phyloP scores from a whole-genome alignment of 2,329 filamentous ascomycete genomes.

The Laburnicola sp. region DNA sequence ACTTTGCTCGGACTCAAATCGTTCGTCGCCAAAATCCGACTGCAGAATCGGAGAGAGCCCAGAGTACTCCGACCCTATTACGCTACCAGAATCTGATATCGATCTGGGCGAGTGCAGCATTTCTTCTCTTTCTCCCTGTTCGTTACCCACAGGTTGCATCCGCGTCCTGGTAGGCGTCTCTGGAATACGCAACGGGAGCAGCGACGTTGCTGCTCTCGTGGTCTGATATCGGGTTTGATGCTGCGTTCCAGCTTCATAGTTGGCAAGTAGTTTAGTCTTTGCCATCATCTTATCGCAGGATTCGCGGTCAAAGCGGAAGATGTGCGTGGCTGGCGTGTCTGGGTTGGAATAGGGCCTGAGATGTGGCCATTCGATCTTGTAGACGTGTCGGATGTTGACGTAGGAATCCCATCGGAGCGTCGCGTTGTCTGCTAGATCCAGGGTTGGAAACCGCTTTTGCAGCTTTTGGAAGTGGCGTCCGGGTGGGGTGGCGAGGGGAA shows the following conservation, averaged over 20 bases:
- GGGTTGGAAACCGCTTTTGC: slow-evolving; percentile 35
- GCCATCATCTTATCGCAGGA: slow-evolving; percentile 31
- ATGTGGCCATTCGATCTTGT: slow-evolving; percentile 36
- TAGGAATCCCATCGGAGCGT: slow-evolving; percentile 38
- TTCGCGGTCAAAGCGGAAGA: slow-evolving; percentile 30
- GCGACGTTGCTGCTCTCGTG: neutral
- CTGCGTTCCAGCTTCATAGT: slow-evolving; percentile 33
- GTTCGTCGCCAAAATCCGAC: slow-evolving; percentile 19
- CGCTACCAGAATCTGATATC: slow-evolving; percentile 7
- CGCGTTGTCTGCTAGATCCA: slow-evolving; percentile 26
- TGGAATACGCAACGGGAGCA: neutral
- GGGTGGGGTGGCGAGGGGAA: slow-evolving; percentile 37
- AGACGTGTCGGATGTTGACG: slow-evolving; percentile 41
- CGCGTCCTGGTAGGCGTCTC: slow-evolving; percentile 1
- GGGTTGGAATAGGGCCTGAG: slow-evolving; percentile 34
- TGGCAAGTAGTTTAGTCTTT: slow-evolving; percentile 31
- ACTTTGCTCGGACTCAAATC: slow-evolving; percentile 2
- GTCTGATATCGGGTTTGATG: neutral
- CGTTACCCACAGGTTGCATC: neutral
- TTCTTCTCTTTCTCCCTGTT: neutral
- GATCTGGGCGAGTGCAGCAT: slow-evolving; percentile 10
- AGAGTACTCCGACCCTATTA: slow-evolving; percentile 10
- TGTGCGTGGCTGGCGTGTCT: slow-evolving; percentile 18
- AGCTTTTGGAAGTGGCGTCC: slow-evolving; percentile 38
- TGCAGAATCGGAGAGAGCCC: slow-evolving; percentile 12